Base-by-base conservation (phyloP, 176 grass and related monocot genomes). In the Dactylis glomerata region DNA sequence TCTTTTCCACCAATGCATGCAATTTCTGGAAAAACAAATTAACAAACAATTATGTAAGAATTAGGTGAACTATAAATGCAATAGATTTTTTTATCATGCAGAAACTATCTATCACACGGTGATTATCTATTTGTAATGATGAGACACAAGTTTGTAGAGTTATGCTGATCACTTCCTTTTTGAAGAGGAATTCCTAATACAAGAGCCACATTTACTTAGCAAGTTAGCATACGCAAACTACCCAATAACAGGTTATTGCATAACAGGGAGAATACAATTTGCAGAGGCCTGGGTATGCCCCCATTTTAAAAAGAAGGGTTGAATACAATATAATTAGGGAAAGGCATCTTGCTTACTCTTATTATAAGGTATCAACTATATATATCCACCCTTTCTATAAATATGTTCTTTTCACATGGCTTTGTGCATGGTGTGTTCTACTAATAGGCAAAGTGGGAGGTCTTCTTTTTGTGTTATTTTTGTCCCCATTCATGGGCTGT, bases 1-100 rank as follows among this genome's bases (percentile, higher is more conserved):
- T 98, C 95, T 64, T 93, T 98, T 3, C 92, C 87, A 10, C 91
- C 95, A 54, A 98, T 74, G n/a, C 92, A 95, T 71, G 95, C 95
- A 51, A 88, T 84, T 49, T 84, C 95, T 98, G 87, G 67, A 0
- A 33, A 6, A 79, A 26, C 55, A 73, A 14, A 57, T 12, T 16
- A 28, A 32, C 12, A 80, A 57, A 55, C 13, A 67, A 30, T 11
- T 28, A 28, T 47, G 37, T 46, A 38, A 57, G 56, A 38, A 26
- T 23, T 8, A 47, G 2, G 19, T 9, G 7, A 47, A 28, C 41
- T 47, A 28, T 17, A 41, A 24, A 47, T 41, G 3, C 27, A 47
- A 46, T 73, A 42, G n/a, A n/a, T n/a, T n/a, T n/a, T n/a, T n/a
- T n/a, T n/a, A n/a, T n/a, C n/a, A n/a, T n/a, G n/a, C n/a, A n/a